Evolutionary conservation across 2,329 filamentous ascomycete species (phyloP), one percentile per base, ranked within the genome.

Genomic region (Sclerotinia trifoliorum): DNA sequence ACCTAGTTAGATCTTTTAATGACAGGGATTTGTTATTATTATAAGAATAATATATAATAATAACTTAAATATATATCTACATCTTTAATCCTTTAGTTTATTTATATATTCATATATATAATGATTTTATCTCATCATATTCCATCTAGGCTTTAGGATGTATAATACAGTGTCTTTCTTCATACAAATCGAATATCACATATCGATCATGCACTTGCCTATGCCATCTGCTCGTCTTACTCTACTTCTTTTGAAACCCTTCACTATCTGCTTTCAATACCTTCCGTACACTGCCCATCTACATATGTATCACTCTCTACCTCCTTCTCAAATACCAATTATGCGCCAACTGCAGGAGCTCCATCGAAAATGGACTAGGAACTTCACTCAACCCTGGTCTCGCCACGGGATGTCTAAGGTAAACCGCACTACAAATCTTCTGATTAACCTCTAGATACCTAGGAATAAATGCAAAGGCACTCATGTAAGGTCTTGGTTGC

Each of bases 401-500:
- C 35, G 93, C 95, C 55, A 98, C 94, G 0, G 95, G 95, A 82
- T 99, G 94, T 68, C 95, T 86, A 71, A 99, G 82, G 79, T 99
- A 99, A 52, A 99, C 93, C 15, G 95, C 95, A 1, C 94, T 90
- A 80, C 95, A 99, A 75, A 98, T 91, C 77, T 94, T 96, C 80
- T 96, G 95, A 83, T 98, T 97, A 74, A 99, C 95, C 81, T 99
- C 96, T 70, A 99, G 86, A 79, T 98, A 99, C 66, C 91, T 84
- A 15, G 95, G 95, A 73, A 99, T 93, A 80, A 97, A 97, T 32
- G 94, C 93, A 80, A 99, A 99, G 0, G 94, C 89, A 64, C 87
- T 85, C 91, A 99, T 96, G 80, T 87, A 98, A 65, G 90, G 85
- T 67, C 93, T 86, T 17, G 95, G 95, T 72, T 85, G 82, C 95